A percentile compares a stretch with the other conserved stretches of the same genome.
Evolutionary conservation across 1,284 basidiomycete species (phyloP).

Genomic region (Apiotrichum montevideense): DNA sequence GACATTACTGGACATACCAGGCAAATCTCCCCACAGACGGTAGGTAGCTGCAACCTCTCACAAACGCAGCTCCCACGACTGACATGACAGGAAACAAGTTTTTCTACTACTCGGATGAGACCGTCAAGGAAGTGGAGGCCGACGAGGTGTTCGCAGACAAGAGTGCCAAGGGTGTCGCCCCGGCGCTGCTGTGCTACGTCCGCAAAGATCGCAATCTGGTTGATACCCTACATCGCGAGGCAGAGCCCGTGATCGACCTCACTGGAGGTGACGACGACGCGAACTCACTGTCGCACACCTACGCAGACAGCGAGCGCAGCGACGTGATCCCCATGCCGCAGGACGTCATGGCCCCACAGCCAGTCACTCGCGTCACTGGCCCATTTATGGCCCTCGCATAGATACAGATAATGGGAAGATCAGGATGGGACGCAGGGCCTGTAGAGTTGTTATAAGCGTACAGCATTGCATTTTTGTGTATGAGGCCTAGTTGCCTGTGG

Average conservation of each 20-base stretch:
- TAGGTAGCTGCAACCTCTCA: constrained; percentile 19
- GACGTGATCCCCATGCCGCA: no score
- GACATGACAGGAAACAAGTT: constrained; percentile 58
- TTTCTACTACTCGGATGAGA: constrained; percentile 94
- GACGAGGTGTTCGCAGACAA: constrained; percentile 40
- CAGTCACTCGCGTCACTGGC: no score
- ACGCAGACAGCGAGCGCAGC: no score
- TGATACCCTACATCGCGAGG: constrained; percentile 39
- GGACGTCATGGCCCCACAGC: no score
- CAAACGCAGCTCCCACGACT: not conserved
- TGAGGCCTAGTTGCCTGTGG: no score
- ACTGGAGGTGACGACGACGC: no score
- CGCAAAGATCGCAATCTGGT: constrained; percentile 35
- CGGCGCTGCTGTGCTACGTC: constrained; percentile 47
- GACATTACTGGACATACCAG: constrained; percentile 48
- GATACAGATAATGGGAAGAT: no score
- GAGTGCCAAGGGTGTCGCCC: constrained; percentile 34
- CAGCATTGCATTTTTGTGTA: no score
- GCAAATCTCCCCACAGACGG: constrained; percentile 38
- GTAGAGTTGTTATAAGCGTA: no score
- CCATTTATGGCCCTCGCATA: no score
- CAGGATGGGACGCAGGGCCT: no score
- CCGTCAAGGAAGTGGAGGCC: constrained; percentile 53
- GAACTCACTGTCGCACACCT: no score
- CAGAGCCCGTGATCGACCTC: constrained; percentile 8